Conservation (phyloP, 768 basidiomycete species). For the Russula sp. region DNA sequence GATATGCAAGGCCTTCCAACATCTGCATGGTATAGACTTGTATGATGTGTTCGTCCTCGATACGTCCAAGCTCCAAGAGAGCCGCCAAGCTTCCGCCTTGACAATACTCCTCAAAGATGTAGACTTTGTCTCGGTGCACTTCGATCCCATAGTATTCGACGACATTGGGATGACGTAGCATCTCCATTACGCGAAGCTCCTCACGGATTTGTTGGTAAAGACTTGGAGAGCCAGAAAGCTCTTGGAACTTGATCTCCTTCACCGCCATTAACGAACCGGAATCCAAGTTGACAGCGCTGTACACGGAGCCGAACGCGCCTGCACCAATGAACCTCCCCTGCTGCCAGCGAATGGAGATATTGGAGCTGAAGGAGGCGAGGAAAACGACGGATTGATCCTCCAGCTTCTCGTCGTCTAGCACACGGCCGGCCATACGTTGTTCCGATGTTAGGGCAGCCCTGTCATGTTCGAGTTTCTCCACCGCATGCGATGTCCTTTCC, state of each 20-base stretch:
- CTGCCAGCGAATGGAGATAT: constrained; percentile 96
- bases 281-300: constrained; percentile 94
- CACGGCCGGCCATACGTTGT: constrained; percentile 81
- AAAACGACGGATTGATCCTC: constrained; percentile 94
- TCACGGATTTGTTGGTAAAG: constrained; percentile 92
- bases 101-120: constrained; percentile 98
- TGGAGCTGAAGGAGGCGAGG: constrained; percentile 92
- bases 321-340: constrained; percentile 97
- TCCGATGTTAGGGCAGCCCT: constrained; percentile 61
- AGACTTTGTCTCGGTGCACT: constrained; percentile 97
- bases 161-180: constrained; percentile 95
- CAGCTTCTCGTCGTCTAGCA: constrained; percentile 87
- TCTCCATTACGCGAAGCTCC: constrained; percentile 96
- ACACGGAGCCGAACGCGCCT: constrained; percentile 99
- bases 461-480: constrained; percentile 62
- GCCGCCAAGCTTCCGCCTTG: constrained; percentile 91
- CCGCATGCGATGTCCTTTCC: constrained; percentile 61
- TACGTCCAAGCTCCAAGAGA: constrained; percentile 85
- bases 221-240: constrained; percentile 81
- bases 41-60: constrained; percentile 95
- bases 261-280: constrained; percentile 97
- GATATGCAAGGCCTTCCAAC: constrained; percentile 89
- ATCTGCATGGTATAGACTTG: constrained; percentile 97
- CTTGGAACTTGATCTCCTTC: constrained; percentile 97
- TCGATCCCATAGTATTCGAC: constrained; percentile 99